phyloP scores from a whole-genome alignment of 352 stramenopile species.

The Thalassiosira gravida region DNA sequence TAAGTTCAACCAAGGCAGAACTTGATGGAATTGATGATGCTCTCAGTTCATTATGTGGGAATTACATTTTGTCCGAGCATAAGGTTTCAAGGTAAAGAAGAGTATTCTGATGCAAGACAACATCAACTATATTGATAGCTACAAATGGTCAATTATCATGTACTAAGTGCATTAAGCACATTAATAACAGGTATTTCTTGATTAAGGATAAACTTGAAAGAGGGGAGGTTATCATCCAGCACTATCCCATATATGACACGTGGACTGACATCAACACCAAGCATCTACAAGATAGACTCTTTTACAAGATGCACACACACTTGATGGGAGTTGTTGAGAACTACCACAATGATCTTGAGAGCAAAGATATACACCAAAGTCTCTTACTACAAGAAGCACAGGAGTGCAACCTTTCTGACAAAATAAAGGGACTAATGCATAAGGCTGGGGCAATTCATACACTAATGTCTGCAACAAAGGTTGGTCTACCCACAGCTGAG shows the following conservation, averaged over 20 bases:
- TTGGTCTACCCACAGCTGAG: background rate
- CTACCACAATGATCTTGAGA: background rate
- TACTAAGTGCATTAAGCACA: background rate
- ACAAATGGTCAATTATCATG: constrained; percentile 12
- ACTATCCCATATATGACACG: background rate
- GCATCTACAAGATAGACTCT: background rate
- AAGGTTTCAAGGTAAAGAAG: background rate
- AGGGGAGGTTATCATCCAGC: background rate
- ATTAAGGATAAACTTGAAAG: constrained; percentile 4
- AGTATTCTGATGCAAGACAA: constrained; percentile 6
- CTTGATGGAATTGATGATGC: constrained; percentile 25
- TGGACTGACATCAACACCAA: constrained; percentile 5
- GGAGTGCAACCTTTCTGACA: background rate
- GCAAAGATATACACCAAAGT: background rate
- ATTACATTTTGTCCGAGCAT: background rate
- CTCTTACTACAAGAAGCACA: background rate
- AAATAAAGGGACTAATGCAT: background rate
- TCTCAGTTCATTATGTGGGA: background rate
- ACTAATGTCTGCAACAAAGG: background rate
- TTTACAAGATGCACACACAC: background rate
- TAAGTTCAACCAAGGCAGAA: constrained; percentile 30
- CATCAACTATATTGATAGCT: background rate
- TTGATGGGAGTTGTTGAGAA: background rate
- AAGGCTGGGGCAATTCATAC: background rate
- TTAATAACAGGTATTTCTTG: background rate